Base-by-base conservation (phyloP, 192 early-diverging fungal species). In the Kappamyces sp. region DNA sequence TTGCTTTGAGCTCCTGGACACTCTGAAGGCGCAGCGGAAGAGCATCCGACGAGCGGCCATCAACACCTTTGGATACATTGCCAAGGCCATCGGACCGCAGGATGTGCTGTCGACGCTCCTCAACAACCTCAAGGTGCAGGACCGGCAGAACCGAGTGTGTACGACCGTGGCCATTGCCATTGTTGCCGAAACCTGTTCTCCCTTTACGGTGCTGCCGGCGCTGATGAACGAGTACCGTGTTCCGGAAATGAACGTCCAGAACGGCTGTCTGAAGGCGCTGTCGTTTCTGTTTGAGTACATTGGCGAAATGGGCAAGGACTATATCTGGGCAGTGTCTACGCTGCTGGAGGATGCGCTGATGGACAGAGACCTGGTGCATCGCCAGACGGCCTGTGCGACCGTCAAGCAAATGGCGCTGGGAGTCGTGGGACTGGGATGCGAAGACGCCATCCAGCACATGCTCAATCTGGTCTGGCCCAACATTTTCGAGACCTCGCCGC, bases 191-290 rank as follows among this genome's bases (percentile, higher is more conserved):
- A 91, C 94, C 1, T 96, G 93, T 65, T 88, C 90, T 1, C 96
- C 96, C 0, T 99, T 98, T 68, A 99, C 94, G 1, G 94, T 99
- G 31, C 74, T 99, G 6, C 96, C 96, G 0, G 96, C 94, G 0
- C 72, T 99, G 30, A 96, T 99, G 95, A 95, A 96, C 74, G 96
- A 99, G 72, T 99, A 99, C 77, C 88, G 96, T 35, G 94, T 99
- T 7, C 96, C 96, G 0, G 96, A 99, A 58, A 79, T 98, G 33
- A 99, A 99, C 67, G 94, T 99, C n/a, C 96, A 99, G 73, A 98
- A 98, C 66, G 96, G 96, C 63, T 92, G 96, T 0, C 70, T 99
- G 36, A 99, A 99, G 67, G 89, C 90, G 0, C 62, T 99, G 42
- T 83, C 89, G 2, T 99, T 97, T 74, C 72, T 99, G 61, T 99